phyloP scores from a whole-genome alignment of 2,329 filamentous ascomycete species.

The Neoarthrinium moseri region DNA sequence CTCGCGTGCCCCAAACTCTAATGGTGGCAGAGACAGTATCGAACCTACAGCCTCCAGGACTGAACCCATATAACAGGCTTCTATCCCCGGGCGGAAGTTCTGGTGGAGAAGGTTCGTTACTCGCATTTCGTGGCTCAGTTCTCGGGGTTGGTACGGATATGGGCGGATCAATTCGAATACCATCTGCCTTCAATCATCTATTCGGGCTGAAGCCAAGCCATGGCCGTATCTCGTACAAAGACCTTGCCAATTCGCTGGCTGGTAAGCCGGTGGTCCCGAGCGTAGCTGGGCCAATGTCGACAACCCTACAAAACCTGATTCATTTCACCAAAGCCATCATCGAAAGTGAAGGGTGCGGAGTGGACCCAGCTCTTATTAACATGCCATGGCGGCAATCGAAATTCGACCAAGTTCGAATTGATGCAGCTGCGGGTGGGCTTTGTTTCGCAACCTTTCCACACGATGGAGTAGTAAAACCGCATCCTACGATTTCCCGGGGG shows the following conservation, averaged over 20 bases:
- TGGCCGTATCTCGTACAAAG: constrained; percentile 30
- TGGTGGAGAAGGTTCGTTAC: constrained; percentile 39
- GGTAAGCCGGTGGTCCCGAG: constrained; percentile 31
- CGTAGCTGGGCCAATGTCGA: constrained; percentile 31
- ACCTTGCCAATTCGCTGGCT: constrained; percentile 32
- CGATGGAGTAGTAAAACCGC: constrained; percentile 31
- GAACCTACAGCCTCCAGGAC: constrained; percentile 36
- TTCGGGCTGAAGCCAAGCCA: constrained; percentile 27
- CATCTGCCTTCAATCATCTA: constrained; percentile 28
- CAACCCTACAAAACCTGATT: constrained; percentile 19
- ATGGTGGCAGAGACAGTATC: constrained; percentile 22
- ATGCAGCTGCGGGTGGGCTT: constrained; percentile 19
- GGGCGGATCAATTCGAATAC: constrained; percentile 29
- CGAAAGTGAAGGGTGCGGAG: constrained; percentile 30
- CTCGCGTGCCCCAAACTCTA: constrained; percentile 29
- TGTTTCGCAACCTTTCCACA: constrained; percentile 31
- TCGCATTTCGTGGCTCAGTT: constrained; percentile 29
- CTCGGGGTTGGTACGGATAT: constrained; percentile 37
- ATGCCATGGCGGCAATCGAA: constrained; percentile 31
- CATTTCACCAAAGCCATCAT: constrained; percentile 28
- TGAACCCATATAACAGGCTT: constrained; percentile 37
- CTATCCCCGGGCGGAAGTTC: constrained; percentile 40
- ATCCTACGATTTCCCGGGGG: constrained; percentile 33
- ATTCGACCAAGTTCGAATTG: constrained; percentile 6
- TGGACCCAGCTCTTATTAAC: constrained; percentile 32